Percentiles rank a stretch among this genome's conserved stretches.
Evolutionary conservation across 148 eudicot genomes (phyloP).

Genomic region (Suaeda aralocaspica): DNA sequence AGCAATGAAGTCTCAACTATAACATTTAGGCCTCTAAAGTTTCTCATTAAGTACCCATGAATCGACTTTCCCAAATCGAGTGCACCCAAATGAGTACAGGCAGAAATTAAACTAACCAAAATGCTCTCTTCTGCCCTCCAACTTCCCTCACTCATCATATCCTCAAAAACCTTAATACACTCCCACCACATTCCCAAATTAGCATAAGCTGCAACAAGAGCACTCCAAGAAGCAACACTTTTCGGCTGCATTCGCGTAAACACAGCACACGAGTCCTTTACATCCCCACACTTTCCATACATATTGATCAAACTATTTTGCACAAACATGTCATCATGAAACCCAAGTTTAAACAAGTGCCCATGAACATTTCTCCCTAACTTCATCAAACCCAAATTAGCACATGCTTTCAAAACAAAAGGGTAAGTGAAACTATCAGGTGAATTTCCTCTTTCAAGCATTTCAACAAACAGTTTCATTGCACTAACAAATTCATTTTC

Average conservation of each 20-base stretch:
- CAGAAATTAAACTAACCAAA: conserved; percentile 46
- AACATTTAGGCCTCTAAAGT: conserved; percentile 45
- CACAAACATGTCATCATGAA: conserved; percentile 45
- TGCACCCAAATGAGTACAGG: conserved; percentile 50
- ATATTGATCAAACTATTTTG: conserved; percentile 60
- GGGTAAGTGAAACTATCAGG: conserved; percentile 57
- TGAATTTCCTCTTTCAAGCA: conserved; percentile 36
- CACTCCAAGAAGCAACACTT: conserved; percentile 61
- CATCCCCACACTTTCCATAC: conserved; percentile 52
- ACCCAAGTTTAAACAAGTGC: conserved; percentile 44
- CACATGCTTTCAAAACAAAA: conserved; percentile 44
- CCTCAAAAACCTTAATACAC: conserved; percentile 37
- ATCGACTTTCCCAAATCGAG: conserved; percentile 39
- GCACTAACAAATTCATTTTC: conserved; percentile 32
- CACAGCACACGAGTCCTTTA: conserved; percentile 36
- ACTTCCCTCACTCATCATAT: conserved; percentile 30
- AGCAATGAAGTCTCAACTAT: conserved; percentile 49
- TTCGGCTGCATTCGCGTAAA: conserved; percentile 38
- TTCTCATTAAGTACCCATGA: conserved; percentile 53
- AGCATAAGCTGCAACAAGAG: conserved; percentile 51
- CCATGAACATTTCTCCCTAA: conserved; percentile 55
- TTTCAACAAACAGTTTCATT: conserved; percentile 33
- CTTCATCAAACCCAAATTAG: conserved; percentile 22
- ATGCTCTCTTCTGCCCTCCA: conserved; percentile 58
- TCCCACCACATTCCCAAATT: conserved; percentile 46